phyloP scores from a whole-genome alignment of 2,329 filamentous ascomycete genomes.

The Phialemoniopsis sp. region DNA sequence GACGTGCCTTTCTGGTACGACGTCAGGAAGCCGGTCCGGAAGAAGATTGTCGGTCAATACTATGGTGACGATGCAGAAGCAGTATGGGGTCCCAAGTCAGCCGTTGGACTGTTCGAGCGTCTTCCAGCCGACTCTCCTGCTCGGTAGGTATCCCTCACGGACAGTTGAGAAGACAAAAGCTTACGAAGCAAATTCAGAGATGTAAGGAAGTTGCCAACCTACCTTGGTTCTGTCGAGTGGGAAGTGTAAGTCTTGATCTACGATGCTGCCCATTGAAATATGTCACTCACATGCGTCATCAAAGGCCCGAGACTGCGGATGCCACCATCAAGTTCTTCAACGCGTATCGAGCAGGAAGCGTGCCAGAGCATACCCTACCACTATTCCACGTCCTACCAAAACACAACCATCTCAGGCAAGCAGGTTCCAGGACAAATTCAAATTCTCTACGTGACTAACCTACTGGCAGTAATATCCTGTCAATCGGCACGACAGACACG shows the following conservation, averaged over 20 bases:
- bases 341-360: slow-evolving; percentile 7
- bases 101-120: slow-evolving; percentile 8
- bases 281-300: background rate
- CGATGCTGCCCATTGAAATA: background rate
- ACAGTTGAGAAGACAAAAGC: background rate
- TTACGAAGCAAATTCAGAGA: slow-evolving; percentile 2
- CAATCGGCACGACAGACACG: slow-evolving; percentile 9
- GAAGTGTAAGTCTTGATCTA: slow-evolving; percentile 7
- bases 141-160: slow-evolving; percentile 3
- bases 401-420: slow-evolving; percentile 10
- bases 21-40: slow-evolving; percentile 5
- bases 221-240: slow-evolving; percentile 8
- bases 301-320: slow-evolving; percentile 7
- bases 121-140: slow-evolving; percentile 7
- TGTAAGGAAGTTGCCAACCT: slow-evolving; percentile 5
- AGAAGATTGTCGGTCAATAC: slow-evolving; percentile 6
- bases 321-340: slow-evolving; percentile 9
- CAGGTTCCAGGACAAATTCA: no score
- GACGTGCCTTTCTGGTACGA: slow-evolving; percentile 11
- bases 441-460: no score
- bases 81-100: slow-evolving; percentile 8
- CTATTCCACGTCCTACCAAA: slow-evolving; percentile 9
- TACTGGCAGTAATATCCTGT: slow-evolving; percentile 7
- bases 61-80: slow-evolving; percentile 7
- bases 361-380: slow-evolving; percentile 5